Base-by-base conservation (phyloP, 2,329 filamentous ascomycete species). In the Byssochlamys sp. region DNA sequence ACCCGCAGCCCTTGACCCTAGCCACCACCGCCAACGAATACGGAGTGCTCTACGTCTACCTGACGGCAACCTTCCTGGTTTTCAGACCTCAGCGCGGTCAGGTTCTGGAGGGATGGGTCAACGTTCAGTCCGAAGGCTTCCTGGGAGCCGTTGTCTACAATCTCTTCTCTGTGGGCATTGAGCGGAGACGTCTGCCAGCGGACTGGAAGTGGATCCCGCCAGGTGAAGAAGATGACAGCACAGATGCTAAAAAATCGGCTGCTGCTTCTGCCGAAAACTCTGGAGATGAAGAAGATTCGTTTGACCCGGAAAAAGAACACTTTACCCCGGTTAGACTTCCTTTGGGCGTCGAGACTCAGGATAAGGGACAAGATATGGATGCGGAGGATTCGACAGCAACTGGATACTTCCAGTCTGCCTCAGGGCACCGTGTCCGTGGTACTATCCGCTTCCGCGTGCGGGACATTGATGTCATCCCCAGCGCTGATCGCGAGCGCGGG, bases 61-160 rank as follows among this genome's bases (percentile, higher is more conserved):
- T 95, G 25, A 96, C 90, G 0, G 90, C 88, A 1, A 90, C 95
- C 25, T 88, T 96, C 61, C 80, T 95, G 51, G 77, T 97, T 19
- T 95, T 96, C 70, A 82, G 87, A 31, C 92, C 94, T 0, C 78
- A 81, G 55, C 82, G 83, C 52, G 89, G 89, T 35, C 84, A 85
- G 7, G 84, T 82, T 73, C 81, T 97, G 68, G 86, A 91, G 63
- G 94, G 90, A 10, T 86, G 81, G 63, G 82, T 96, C 57, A 94
- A 92, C 66, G 79, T 96, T 29, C 90, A 95, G 69, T 92, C 88
- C 53, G 89, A 94, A 65, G 90, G 90, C 5, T 90, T 96, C 68
- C 81, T 99, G 5, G 91, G 92, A 24, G 82, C 96, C 2, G 84
- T 95, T 10, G 94, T 90, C 71, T 91, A 90, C 75, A 92, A 92